phyloP scores from a whole-genome alignment of 1,139 yeast genomes.

The Hyphopichia burtonii region DNA sequence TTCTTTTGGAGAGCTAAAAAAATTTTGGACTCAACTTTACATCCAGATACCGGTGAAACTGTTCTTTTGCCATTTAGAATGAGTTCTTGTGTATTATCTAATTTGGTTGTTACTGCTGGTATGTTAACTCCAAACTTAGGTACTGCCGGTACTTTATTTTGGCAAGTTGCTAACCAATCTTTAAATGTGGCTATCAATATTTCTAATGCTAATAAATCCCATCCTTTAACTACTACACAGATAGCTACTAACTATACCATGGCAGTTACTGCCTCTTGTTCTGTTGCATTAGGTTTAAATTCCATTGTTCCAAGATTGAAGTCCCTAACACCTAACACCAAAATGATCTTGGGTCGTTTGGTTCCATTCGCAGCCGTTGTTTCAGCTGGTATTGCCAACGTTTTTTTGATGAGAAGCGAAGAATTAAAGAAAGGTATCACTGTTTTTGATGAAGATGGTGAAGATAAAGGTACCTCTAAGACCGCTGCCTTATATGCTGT shows the following conservation, averaged over 20 bases:
- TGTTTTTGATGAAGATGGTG: conserved; percentile 70
- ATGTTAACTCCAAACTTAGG: conserved; percentile 95
- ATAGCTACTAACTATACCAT: conserved; percentile 73
- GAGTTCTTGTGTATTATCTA: conserved; percentile 93
- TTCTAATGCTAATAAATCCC: conserved; percentile 93
- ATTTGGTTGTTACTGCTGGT: conserved; percentile 92
- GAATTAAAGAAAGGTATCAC: conserved; percentile 82
- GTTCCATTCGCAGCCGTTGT: conserved; percentile 99
- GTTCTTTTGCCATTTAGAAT: conserved; percentile 91
- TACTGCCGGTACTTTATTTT: conserved; percentile 84
- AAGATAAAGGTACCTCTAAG: conserved; percentile 73
- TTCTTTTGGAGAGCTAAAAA: conserved; percentile 89
- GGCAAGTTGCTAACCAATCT: conserved; percentile 98
- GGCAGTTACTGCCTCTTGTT: conserved; percentile 93
- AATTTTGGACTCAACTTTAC: conserved; percentile 81
- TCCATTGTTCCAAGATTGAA: conserved; percentile 81
- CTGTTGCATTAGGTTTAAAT: conserved; percentile 91
- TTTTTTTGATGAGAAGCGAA: conserved; percentile 91
- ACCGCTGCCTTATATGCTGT: conserved; percentile 90
- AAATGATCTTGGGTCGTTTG: conserved; percentile 71
- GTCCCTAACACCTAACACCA: conserved; percentile 64
- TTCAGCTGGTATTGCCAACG: conserved; percentile 92
- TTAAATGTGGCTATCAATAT: conserved; percentile 95
- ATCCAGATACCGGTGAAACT: conserved; percentile 94
- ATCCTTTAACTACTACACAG: conserved; percentile 79